A percentile compares a stretch with the other conserved stretches of the same genome.
Evolutionary conservation across 257 asterid genomes (phyloP).

Genomic region (Nicotiana noctiflora): DNA sequence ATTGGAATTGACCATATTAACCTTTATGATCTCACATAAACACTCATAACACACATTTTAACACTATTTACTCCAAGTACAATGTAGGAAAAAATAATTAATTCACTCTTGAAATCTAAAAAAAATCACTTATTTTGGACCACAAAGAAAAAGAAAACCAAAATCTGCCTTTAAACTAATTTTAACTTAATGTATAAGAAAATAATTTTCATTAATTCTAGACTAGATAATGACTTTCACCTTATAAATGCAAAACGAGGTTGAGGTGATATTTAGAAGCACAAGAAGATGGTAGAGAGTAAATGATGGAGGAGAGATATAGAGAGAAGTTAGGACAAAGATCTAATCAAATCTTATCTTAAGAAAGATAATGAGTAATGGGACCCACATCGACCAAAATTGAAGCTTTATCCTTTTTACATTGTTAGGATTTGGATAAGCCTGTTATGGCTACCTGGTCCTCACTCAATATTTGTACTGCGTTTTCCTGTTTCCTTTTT

Average conservation of each 20-base stretch:
- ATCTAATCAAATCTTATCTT: neutral
- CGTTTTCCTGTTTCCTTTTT: neutral
- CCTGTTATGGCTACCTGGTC: neutral
- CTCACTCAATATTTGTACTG: neutral
- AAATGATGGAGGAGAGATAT: neutral
- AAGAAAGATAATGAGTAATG: neutral
- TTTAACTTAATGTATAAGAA: neutral
- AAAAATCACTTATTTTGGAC: no score
- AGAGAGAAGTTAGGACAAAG: neutral
- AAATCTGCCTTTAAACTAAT: neutral
- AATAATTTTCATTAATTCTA: neutral
- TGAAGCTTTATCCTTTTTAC: neutral
- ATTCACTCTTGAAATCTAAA: no score
- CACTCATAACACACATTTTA: no score
- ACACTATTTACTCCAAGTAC: no score
- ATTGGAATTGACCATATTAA: no score
- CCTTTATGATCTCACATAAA: no score
- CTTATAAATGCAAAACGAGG: neutral
- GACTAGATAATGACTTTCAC: neutral
- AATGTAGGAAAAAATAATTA: no score
- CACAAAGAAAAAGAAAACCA: no score
- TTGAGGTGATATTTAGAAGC: neutral
- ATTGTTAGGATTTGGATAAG: neutral
- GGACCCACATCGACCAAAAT: neutral
- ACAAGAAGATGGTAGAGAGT: neutral